phyloP scores from a whole-genome alignment of 225 moss, liverwort and hornwort species.

The Climacium dendroides region DNA sequence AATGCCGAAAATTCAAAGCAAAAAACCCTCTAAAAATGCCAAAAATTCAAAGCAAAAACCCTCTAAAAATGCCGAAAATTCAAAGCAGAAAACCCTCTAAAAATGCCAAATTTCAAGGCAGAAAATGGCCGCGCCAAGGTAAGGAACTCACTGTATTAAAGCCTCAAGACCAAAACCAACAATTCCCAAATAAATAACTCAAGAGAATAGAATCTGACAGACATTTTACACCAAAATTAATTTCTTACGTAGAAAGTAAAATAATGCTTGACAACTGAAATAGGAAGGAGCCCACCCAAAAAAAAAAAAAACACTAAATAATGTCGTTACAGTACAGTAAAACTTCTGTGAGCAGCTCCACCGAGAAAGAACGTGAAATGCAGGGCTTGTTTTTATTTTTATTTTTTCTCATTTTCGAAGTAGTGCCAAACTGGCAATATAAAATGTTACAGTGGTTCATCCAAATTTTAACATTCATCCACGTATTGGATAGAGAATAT shows the following conservation, averaged over 20 bases:
- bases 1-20: background rate
- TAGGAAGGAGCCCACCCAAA: background rate
- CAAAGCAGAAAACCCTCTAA: background rate
- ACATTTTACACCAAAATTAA: background rate
- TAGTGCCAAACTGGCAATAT: no score
- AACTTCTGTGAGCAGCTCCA: no score
- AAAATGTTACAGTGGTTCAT: no score
- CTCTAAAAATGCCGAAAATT: background rate
- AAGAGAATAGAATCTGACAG: background rate
- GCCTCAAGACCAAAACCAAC: background rate
- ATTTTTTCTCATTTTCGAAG: no score
- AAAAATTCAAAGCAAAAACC: background rate
- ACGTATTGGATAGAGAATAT: no score
- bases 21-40: background rate
- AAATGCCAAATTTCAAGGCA: no score
- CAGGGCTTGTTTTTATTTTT: no score
- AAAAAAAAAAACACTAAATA: no score
- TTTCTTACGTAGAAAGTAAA: background rate
- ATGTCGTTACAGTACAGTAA: no score
- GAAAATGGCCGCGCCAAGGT: background rate
- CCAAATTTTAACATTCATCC: no score
- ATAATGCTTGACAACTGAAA: background rate
- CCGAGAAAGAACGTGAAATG: no score
- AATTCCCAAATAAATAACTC: background rate
- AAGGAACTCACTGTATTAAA: no score